Evolutionary conservation across 1,284 basidiomycete species (phyloP).

Genomic region (Psilocybe mexicana): DNA sequence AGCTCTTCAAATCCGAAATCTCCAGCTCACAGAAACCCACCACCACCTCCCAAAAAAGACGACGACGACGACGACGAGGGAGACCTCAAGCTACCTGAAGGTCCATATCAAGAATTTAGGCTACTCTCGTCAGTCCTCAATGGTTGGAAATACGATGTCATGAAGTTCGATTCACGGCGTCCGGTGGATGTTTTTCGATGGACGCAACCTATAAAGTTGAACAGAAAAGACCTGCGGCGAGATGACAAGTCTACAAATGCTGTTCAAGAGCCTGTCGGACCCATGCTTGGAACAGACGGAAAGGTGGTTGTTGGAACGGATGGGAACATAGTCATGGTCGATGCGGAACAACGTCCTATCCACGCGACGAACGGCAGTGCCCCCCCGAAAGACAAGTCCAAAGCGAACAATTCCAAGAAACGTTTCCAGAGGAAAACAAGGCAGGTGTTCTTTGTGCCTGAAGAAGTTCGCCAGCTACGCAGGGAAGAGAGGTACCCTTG

Average conservation of each 20-base stretch:
- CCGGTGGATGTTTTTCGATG: slow-evolving; percentile 64
- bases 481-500: slow-evolving; percentile 87
- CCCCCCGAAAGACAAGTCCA: slow-evolving; percentile 36
- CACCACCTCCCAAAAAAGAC: slow-evolving; percentile 20
- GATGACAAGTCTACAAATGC: slow-evolving; percentile 41
- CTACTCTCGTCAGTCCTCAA: slow-evolving; percentile 75
- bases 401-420: slow-evolving; percentile 57
- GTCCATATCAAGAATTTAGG: slow-evolving; percentile 67
- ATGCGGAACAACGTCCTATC: slow-evolving; percentile 73
- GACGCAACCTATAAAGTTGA: slow-evolving; percentile 76
- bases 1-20: slow-evolving; percentile 31
- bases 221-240: slow-evolving; percentile 75
- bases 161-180: slow-evolving; percentile 79
- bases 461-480: slow-evolving; percentile 67
- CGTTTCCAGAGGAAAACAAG: slow-evolving; percentile 84
- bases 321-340: slow-evolving; percentile 78
- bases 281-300: slow-evolving; percentile 75
- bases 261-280: slow-evolving; percentile 53
- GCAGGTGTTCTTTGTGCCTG: slow-evolving; percentile 77
- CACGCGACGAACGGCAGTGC: slow-evolving; percentile 37
- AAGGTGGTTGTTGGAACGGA: slow-evolving; percentile 76
- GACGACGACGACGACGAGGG: slow-evolving; percentile 48
- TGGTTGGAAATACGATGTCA: slow-evolving; percentile 84
- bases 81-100: slow-evolving; percentile 53
- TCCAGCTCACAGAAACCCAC: slow-evolving; percentile 20